These are phyloP conservation scores for Ustilago hordei DNA, from an alignment of 1,284 basidiomycete genomes.

Conservation along the genomic window DNA sequence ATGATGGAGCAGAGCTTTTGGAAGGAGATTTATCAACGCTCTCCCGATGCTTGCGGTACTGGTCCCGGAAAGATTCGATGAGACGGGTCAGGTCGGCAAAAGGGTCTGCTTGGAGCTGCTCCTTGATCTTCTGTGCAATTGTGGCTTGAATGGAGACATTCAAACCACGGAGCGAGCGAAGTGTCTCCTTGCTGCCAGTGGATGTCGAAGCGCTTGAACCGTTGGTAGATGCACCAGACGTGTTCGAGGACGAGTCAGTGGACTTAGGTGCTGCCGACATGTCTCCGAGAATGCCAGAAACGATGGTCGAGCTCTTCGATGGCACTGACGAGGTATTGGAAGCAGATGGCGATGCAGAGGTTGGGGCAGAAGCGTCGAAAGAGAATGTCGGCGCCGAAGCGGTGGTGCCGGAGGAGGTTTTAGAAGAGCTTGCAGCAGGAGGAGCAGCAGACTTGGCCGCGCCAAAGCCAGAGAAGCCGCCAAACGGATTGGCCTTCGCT, in stretches of 20 bases:
- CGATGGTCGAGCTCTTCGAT: slow-evolving; percentile 24
- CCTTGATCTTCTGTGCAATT: slow-evolving; percentile 33
- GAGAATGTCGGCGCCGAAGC: slow-evolving; percentile 16
- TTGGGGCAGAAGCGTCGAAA: slow-evolving; percentile 15
- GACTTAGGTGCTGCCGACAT: slow-evolving; percentile 15
- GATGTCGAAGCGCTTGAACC: slow-evolving; percentile 4
- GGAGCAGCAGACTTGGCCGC: slow-evolving; percentile 29
- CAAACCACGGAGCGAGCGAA: slow-evolving; percentile 38
- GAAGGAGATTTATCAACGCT: slow-evolving; percentile 11
- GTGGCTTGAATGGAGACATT: slow-evolving; percentile 38
- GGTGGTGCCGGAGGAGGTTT: slow-evolving; percentile 8
- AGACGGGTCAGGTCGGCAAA: slow-evolving; percentile 37
- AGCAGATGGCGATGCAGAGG: slow-evolving; percentile 3
- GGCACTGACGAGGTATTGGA: slow-evolving; percentile 17
- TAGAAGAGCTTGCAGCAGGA: slow-evolving; percentile 11
- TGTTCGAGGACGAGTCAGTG: background rate
- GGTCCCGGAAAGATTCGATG: slow-evolving; percentile 30
- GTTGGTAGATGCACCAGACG: slow-evolving; percentile 5
- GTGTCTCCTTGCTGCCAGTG: slow-evolving; percentile 22
- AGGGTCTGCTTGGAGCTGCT: slow-evolving; percentile 39
- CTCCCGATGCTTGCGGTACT: slow-evolving; percentile 40
- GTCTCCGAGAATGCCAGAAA: slow-evolving; percentile 17
- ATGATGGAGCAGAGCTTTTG: slow-evolving; percentile 6
- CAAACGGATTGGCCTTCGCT: slow-evolving; percentile 36
- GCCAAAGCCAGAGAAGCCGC: slow-evolving; percentile 32